phyloP scores from a whole-genome alignment of 257 asterid genomes.

The Solanum bulbocastanum region DNA sequence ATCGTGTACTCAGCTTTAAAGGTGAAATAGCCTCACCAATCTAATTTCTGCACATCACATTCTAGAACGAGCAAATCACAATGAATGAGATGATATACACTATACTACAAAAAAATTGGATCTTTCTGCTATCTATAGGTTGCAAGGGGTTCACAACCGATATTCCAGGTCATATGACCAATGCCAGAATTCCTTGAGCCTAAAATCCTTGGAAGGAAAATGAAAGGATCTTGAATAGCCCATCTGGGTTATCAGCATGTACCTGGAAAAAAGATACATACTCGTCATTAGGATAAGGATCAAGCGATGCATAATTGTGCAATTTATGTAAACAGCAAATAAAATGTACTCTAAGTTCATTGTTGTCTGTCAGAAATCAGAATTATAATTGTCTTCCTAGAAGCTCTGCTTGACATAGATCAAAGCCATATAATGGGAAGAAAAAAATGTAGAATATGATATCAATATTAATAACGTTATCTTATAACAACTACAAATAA shows the following conservation, averaged over 20 bases:
- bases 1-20: not conserved
- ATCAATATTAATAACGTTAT: not conserved
- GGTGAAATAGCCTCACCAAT: not conserved
- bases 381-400: not conserved
- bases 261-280: slow-evolving; percentile 33
- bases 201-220: slow-evolving; percentile 88
- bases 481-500: not conserved
- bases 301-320: not conserved
- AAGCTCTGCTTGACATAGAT: not conserved
- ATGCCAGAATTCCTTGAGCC: not conserved
- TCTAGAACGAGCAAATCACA: not conserved
- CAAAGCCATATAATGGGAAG: not conserved
- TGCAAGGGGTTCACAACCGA: not conserved
- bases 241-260: slow-evolving; percentile 98
- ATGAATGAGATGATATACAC: not conserved
- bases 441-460: not conserved
- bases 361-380: not conserved
- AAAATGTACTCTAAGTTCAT: not conserved
- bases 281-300: not conserved
- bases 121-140: not conserved
- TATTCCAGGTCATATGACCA: not conserved
- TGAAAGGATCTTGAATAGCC: slow-evolving; percentile 82
- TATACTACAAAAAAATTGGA: not conserved
- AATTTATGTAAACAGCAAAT: not conserved
- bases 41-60: not conserved